Evolutionary conservation across 495 filamentous ascomycete species (phyloP).

Genomic region (Glonium stellatum): DNA sequence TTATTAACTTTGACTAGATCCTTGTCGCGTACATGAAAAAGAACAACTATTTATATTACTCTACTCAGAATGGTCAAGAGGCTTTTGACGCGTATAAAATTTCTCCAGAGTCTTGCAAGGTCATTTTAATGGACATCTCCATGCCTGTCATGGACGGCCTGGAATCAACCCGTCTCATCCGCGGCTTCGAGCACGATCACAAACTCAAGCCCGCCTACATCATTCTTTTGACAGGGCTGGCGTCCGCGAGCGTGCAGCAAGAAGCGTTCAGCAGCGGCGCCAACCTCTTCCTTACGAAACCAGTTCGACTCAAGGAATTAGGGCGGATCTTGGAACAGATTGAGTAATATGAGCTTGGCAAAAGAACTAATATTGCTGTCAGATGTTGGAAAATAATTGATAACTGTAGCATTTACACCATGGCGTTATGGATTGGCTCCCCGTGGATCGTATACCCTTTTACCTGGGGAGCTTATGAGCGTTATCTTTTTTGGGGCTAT

Average conservation of each 20-base stretch:
- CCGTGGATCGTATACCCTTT: neutral
- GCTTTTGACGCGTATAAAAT: neutral
- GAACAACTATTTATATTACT: neutral
- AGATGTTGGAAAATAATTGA: neutral
- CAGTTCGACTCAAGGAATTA: neutral
- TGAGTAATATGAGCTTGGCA: neutral
- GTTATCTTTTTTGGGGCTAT: too few relatives aligned
- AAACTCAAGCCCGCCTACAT: neutral
- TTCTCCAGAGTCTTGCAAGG: neutral
- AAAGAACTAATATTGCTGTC: neutral
- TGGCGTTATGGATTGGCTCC: conserved; percentile 13
- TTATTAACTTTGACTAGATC: neutral
- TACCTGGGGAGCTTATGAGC: too few relatives aligned
- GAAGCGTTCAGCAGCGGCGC: neutral
- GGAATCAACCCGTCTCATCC: neutral
- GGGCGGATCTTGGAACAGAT: neutral
- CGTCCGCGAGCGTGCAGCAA: neutral
- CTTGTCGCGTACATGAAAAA: neutral
- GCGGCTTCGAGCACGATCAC: neutral
- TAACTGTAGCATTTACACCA: conserved; percentile 26
- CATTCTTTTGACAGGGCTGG: neutral
- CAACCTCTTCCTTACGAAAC: neutral
- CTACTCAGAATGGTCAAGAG: neutral
- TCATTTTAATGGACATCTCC: conserved; percentile 1
- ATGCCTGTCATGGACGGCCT: conserved; percentile 5